phyloP scores from a whole-genome alignment of 768 basidiomycete genomes.

The Mycena rebaudengoi region DNA sequence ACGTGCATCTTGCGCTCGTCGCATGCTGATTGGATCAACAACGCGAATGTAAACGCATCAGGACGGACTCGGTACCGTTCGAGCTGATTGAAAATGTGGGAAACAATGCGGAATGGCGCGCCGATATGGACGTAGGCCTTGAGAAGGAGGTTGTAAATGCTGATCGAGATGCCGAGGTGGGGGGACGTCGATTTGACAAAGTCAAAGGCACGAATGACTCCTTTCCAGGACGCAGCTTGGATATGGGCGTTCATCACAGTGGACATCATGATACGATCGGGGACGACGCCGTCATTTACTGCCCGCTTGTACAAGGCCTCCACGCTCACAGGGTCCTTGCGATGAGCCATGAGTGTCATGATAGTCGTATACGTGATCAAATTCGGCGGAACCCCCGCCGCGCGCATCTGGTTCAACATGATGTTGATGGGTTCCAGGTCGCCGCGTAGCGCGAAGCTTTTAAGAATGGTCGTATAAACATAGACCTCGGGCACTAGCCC shows the following conservation, averaged over 20 bases:
- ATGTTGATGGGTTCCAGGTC: slow-evolving; percentile 60
- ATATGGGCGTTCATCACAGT: slow-evolving; percentile 86
- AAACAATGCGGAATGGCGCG: slow-evolving; percentile 74
- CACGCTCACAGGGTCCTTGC: slow-evolving; percentile 69
- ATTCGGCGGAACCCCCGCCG: slow-evolving; percentile 54
- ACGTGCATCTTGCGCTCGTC: slow-evolving; percentile 71
- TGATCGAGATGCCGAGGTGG: slow-evolving; percentile 56
- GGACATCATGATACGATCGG: slow-evolving; percentile 71
- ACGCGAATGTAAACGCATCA: slow-evolving; percentile 70
- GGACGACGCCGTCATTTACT: slow-evolving; percentile 64
- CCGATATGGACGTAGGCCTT: slow-evolving; percentile 87
- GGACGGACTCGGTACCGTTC: slow-evolving; percentile 60
- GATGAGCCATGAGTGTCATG: slow-evolving; percentile 69
- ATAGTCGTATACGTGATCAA: slow-evolving; percentile 69
- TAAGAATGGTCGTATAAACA: slow-evolving; percentile 68
- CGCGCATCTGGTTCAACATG: slow-evolving; percentile 70
- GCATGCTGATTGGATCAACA: slow-evolving; percentile 84
- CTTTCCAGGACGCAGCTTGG: slow-evolving; percentile 80
- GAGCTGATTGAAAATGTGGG: slow-evolving; percentile 67
- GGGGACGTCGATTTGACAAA: slow-evolving; percentile 52
- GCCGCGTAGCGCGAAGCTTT: slow-evolving; percentile 60
- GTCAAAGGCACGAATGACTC: slow-evolving; percentile 76
- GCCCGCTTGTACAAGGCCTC: slow-evolving; percentile 74
- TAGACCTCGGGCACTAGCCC: slow-evolving; percentile 62
- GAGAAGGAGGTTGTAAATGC: slow-evolving; percentile 79